Base-by-base conservation (phyloP, 441 rosid species). In the Omphalea diandra region DNA sequence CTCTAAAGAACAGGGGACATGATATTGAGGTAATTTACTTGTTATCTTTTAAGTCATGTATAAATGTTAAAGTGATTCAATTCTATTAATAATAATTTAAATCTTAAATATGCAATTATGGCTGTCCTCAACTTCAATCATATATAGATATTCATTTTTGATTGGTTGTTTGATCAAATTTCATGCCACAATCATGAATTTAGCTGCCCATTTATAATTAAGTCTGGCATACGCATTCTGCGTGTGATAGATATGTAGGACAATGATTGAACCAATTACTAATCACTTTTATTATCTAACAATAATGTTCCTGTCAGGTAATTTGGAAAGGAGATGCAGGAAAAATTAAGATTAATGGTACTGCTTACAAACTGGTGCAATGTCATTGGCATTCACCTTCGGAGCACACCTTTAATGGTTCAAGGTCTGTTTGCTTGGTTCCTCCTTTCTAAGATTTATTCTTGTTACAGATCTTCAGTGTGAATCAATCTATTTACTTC, bases 351-450 rank as follows among this genome's bases (percentile, higher is more conserved):
- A 77, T 91, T 29, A 70, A 84, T 22, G 79, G 76, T 35, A 85
- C 83, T 0, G 47, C 59, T 40, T 87, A 76, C 79, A 82, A 79
- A 1, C 70, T 87, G 29, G 7, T 56, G 14, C 86, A 85, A n/a
- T 82, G 84, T 11, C 93, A 87, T 63, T 89, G 93, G 95, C 95
- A 91, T 80, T 62, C 86, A 9, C 90, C 95, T 0, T 78, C 95
- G 58, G 96, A 91, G 84, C 94, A 91, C 44, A 76, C 92, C 32
- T 65, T 91, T 77, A 79, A 88, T 58, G 88, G 88, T 72, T 68
- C 70, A 62, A 89, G 92, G 70, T 85, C 22, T 9, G 36, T n/a
- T 20, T 46, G 4, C 12, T 43, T 22, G 29, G n/a, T 32, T 64
- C 46, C 31, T 12, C 38, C 15, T 18, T 18, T 50, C 3, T 14